phyloP scores from a whole-genome alignment of 192 early-diverging fungal genomes.

The Cetraspora pellucida region DNA sequence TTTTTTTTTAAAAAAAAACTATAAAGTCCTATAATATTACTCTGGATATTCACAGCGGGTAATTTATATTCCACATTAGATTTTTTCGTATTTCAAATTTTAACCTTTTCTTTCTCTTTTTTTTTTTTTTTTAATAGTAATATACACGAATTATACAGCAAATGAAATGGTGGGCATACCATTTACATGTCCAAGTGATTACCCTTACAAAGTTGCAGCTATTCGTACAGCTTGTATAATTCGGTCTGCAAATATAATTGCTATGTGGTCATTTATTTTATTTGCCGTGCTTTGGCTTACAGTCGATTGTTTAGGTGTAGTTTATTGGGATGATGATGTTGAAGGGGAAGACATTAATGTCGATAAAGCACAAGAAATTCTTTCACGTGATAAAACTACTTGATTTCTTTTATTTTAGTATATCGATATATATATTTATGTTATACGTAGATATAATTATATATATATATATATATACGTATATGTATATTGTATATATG shows the following conservation, averaged over 20 bases:
- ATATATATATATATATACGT: too few species aligned
- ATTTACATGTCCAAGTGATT: neutral
- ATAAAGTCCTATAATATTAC: neutral
- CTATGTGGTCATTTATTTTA: slow-evolving; percentile 6
- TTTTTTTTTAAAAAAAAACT: too few species aligned
- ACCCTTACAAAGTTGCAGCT: neutral
- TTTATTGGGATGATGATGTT: neutral
- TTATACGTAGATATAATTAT: too few species aligned
- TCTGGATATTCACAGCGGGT: neutral
- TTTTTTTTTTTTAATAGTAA: neutral
- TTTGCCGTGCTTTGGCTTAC: neutral
- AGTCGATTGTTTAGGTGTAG: neutral
- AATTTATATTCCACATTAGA: neutral
- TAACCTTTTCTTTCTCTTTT: neutral
- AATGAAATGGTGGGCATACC: neutral
- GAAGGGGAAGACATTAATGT: neutral
- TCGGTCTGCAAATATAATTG: neutral
- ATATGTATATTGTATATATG: too few species aligned
- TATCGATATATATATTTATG: too few species aligned
- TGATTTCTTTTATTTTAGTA: too few species aligned
- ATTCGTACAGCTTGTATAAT: neutral
- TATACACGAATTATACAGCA: neutral
- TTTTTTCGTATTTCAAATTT: neutral
- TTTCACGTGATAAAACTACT: too few species aligned
- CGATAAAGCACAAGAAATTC: neutral